A percentile compares a stretch with the other conserved stretches of the same genome.
phyloP scores from a whole-genome alignment of 192 early-diverging fungal genomes.

The Polychytrium aggregatum region DNA sequence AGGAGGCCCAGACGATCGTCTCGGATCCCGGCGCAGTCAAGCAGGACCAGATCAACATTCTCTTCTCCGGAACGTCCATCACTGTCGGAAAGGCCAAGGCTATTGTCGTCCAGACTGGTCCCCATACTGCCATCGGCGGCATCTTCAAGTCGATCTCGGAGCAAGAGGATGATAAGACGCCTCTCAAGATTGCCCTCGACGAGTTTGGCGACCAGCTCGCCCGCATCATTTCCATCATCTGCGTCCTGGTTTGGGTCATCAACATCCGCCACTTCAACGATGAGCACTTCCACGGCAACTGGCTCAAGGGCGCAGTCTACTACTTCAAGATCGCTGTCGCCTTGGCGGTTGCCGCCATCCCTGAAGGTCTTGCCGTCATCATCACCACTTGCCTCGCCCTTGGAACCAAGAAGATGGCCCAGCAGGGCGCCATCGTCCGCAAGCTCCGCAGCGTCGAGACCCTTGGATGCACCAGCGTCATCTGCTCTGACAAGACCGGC shows the following conservation, averaged over 20 bases:
- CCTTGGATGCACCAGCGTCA: constrained; percentile 90
- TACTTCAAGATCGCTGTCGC: constrained; percentile 99
- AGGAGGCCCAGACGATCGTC: constrained; percentile 50
- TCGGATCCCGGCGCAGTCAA: constrained; percentile 66
- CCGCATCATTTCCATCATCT: constrained; percentile 66
- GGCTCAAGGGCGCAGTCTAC: constrained; percentile 92
- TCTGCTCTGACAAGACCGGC: constrained; percentile 99
- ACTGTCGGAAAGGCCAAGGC: constrained; percentile 81
- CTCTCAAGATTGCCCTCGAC: constrained; percentile 88
- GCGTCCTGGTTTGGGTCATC: constrained; percentile 94
- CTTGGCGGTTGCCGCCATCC: constrained; percentile 95
- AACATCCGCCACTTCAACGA: constrained; percentile 97
- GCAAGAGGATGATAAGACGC: constrained; percentile 85
- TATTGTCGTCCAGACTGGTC: constrained; percentile 81
- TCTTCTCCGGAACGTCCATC: constrained; percentile 95
- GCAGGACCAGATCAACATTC: constrained; percentile 94
- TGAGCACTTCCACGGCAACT: constrained; percentile 49
- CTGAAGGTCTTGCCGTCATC: constrained; percentile 96
- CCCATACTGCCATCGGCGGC: constrained; percentile 82
- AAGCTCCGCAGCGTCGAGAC: constrained; percentile 90
- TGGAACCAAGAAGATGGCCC: constrained; percentile 96
- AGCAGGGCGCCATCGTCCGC: constrained; percentile 90
- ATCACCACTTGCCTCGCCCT: constrained; percentile 97
- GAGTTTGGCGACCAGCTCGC: constrained; percentile 70
- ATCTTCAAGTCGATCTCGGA: constrained; percentile 81